These are phyloP conservation scores for Ceratocystis huliohia DNA, from an alignment of 2,329 filamentous ascomycete species.

Conservation along the genomic window DNA sequence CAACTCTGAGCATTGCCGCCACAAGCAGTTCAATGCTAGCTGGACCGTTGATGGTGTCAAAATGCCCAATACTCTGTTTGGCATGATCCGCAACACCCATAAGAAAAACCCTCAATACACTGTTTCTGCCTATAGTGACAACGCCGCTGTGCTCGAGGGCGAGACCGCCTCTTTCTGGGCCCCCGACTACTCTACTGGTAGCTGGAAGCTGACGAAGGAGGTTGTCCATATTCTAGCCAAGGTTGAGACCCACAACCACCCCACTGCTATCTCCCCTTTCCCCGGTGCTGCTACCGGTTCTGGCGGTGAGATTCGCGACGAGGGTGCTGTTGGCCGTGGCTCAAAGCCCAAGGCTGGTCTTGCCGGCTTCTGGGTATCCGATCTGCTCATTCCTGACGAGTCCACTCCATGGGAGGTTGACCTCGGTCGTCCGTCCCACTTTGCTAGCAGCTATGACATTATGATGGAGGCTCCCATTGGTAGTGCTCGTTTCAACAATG, in stretches of 20 bases:
- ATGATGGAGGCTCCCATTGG: slow-evolving; percentile 97
- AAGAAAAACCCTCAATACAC: slow-evolving; percentile 67
- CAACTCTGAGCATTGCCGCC: slow-evolving; percentile 82
- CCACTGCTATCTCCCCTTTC: slow-evolving; percentile 87
- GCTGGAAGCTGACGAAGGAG: slow-evolving; percentile 81
- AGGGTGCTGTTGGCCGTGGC: slow-evolving; percentile 84
- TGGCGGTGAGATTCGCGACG: slow-evolving; percentile 89
- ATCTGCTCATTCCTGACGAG: slow-evolving; percentile 76
- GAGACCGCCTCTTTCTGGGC: slow-evolving; percentile 54
- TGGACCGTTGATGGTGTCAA: slow-evolving; percentile 85
- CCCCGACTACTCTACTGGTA: slow-evolving; percentile 71
- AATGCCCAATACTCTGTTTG: slow-evolving; percentile 73
- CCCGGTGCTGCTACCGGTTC: slow-evolving; percentile 88
- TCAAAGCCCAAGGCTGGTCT: slow-evolving; percentile 89
- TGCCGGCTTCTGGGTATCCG: slow-evolving; percentile 87
- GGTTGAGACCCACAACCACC: slow-evolving; percentile 96
- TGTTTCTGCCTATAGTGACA: slow-evolving; percentile 95
- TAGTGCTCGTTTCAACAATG: slow-evolving; percentile 92
- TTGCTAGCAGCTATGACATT: slow-evolving; percentile 87
- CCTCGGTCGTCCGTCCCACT: slow-evolving; percentile 78
- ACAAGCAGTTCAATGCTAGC: slow-evolving; percentile 90
- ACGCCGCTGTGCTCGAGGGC: slow-evolving; percentile 66
- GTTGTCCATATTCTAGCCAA: slow-evolving; percentile 78
- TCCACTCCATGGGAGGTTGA: slow-evolving; percentile 81
- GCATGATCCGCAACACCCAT: slow-evolving; percentile 95